Percentiles rank a stretch among this genome's conserved stretches.
These are phyloP conservation scores for Linum usitatissimum DNA, from an alignment of 345 rosid genomes.

Conservation along the genomic window DNA sequence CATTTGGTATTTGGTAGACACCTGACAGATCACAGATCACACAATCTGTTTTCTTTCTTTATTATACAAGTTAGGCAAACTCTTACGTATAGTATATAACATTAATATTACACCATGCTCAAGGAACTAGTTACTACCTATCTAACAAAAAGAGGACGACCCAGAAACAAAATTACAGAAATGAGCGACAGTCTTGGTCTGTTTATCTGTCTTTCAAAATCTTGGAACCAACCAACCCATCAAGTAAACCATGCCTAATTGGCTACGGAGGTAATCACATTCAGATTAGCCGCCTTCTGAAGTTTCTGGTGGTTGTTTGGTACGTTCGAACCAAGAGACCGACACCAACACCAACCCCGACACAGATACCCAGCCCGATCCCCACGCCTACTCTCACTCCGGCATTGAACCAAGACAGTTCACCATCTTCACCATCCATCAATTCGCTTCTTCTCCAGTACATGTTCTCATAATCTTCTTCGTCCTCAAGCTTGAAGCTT, in stretches of 20 bases:
- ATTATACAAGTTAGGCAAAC: neutral
- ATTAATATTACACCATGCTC: slow-evolving; percentile 10
- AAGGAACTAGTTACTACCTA: slow-evolving; percentile 4
- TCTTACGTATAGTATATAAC: slow-evolving; percentile 6
- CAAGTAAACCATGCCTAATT: neutral
- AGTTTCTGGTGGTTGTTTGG: slow-evolving; percentile 64
- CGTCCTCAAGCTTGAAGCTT: slow-evolving; percentile 38
- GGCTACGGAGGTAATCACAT: neutral
- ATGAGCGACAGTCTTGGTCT: neutral
- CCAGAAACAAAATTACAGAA: neutral
- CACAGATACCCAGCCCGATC: slow-evolving; percentile 85
- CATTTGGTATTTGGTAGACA: too few species aligned
- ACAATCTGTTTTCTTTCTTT: too few species aligned
- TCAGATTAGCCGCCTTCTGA: slow-evolving; percentile 54
- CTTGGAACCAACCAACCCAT: slow-evolving; percentile 12
- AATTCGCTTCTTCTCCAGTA: slow-evolving; percentile 58
- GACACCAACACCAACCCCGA: slow-evolving; percentile 83
- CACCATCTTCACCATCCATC: slow-evolving; percentile 70
- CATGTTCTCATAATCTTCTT: slow-evolving; percentile 53
- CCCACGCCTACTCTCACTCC: slow-evolving; percentile 98
- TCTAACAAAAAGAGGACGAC: too few species aligned
- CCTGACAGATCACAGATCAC: too few species aligned
- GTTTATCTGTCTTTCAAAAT: slow-evolving; percentile 23
- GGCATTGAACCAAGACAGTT: slow-evolving; percentile 89
- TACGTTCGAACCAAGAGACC: slow-evolving; percentile 79